phyloP scores from a whole-genome alignment of 2,329 filamentous ascomycete genomes.

The Zymoseptoria crescenta region DNA sequence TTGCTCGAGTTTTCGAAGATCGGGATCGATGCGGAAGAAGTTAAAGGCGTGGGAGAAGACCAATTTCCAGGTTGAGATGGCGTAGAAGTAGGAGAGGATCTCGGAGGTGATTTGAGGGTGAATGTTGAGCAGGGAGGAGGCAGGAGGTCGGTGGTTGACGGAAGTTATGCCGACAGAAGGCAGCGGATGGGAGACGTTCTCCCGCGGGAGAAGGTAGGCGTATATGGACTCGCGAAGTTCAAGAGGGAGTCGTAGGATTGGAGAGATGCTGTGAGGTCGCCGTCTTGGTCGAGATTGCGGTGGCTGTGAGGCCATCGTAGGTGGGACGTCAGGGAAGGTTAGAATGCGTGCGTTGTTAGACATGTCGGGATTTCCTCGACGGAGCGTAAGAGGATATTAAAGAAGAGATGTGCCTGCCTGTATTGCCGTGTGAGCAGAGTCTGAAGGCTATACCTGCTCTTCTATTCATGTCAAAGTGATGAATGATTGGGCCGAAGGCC shows the following conservation, averaged over 20 bases:
- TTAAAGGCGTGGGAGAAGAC: slow-evolving; percentile 32
- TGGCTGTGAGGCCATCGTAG: neutral
- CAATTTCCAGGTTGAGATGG: slow-evolving; percentile 27
- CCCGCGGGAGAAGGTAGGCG: slow-evolving; percentile 27
- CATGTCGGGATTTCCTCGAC: neutral
- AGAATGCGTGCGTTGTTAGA: neutral
- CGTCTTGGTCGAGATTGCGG: neutral
- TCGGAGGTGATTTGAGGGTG: slow-evolving; percentile 23
- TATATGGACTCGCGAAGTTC: slow-evolving; percentile 40
- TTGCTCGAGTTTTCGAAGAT: slow-evolving; percentile 22
- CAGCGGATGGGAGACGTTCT: slow-evolving; percentile 23
- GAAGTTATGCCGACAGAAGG: slow-evolving; percentile 28
- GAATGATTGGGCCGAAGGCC: too few relatives aligned
- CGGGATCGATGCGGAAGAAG: slow-evolving; percentile 30
- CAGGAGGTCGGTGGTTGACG: slow-evolving; percentile 25
- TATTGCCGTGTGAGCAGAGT: neutral
- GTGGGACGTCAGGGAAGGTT: neutral
- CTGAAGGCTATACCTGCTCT: neutral
- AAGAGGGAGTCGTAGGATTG: slow-evolving; percentile 32
- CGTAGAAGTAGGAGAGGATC: slow-evolving; percentile 26
- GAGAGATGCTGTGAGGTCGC: neutral
- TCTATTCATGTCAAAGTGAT: too few relatives aligned
- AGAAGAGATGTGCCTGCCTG: neutral
- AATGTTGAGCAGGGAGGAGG: slow-evolving; percentile 20
- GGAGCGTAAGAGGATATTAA: neutral